Evolutionary conservation across 2,329 filamentous ascomycete species (phyloP).

Genomic region (Clathrospora elynae): DNA sequence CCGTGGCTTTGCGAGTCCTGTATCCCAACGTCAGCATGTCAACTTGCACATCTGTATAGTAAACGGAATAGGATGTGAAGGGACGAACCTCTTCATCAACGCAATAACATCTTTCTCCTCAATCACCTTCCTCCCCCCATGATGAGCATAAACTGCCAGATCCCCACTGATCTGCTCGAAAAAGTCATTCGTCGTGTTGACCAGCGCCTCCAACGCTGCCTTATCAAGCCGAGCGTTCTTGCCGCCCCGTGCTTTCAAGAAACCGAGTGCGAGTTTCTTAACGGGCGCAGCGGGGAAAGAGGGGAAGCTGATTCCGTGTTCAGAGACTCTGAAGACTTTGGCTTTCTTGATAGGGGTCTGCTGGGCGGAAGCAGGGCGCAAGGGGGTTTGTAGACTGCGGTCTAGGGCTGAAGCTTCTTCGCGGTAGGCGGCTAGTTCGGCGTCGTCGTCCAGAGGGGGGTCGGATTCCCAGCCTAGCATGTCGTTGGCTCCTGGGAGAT

Average conservation of each 20-base stretch:
- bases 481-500: constrained; percentile 21
- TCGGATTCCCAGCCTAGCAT: constrained; percentile 43
- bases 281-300: constrained; percentile 74
- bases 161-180: constrained; percentile 87
- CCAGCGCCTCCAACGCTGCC: constrained; percentile 74
- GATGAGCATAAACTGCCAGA: constrained; percentile 76
- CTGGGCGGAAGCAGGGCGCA: constrained; percentile 21
- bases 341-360: constrained; percentile 36
- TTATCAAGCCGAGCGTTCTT: constrained; percentile 73
- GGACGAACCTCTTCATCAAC: constrained; percentile 78
- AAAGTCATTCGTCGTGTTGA: constrained; percentile 86
- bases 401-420: constrained; percentile 44
- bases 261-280: constrained; percentile 72
- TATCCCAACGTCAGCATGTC: constrained; percentile 9
- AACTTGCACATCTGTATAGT: constrained; percentile 16
- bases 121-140: constrained; percentile 82
- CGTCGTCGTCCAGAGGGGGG: constrained; percentile 29
- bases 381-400: constrained; percentile 40
- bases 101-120: constrained; percentile 83
- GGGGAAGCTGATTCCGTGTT: constrained; percentile 75
- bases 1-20: constrained; percentile 66
- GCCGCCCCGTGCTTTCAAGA: constrained; percentile 69
- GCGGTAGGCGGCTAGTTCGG: constrained; percentile 41
- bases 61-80: constrained; percentile 23
- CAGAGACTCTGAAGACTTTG: constrained; percentile 65